Percentiles rank a stretch among this genome's conserved stretches.
Conservation (phyloP, 2,329 filamentous ascomycete species). For the Zasmidium citrigriseum region DNA sequence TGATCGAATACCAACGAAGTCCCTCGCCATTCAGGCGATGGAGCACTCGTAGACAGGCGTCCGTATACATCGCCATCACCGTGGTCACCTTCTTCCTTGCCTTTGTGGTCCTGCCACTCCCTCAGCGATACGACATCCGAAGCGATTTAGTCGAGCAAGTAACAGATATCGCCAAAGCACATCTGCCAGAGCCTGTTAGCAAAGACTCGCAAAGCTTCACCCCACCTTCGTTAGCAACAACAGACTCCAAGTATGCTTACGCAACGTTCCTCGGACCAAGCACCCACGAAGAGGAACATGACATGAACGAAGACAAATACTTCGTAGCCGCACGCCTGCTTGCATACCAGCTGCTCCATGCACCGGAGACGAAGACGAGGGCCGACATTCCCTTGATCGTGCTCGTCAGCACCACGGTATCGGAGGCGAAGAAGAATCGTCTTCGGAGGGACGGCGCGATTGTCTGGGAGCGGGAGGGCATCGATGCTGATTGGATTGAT, state of each 20-base stretch:
- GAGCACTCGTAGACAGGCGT: not conserved
- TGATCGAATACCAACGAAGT: not conserved
- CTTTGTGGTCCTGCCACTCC: slow-evolving; percentile 17
- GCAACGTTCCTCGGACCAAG: slow-evolving; percentile 29
- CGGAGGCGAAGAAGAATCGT: slow-evolving; percentile 27
- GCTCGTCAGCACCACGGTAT: slow-evolving; percentile 30
- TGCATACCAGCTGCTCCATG: slow-evolving; percentile 34
- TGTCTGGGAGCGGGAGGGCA: slow-evolving; percentile 21
- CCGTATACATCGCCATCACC: not conserved
- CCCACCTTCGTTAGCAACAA: not conserved
- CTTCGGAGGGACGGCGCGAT: slow-evolving; percentile 32
- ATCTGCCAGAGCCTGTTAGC: not conserved
- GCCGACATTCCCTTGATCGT: slow-evolving; percentile 33
- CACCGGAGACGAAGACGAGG: slow-evolving; percentile 28
- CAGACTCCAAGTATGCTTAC: slow-evolving; percentile 28
- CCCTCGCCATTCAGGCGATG: not conserved
- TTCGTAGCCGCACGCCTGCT: slow-evolving; percentile 34
- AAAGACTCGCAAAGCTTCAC: not conserved
- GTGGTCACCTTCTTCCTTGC: slow-evolving; percentile 1
- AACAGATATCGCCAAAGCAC: slow-evolving; percentile 11
- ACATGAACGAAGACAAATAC: slow-evolving; percentile 29
- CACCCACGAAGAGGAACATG: slow-evolving; percentile 13
- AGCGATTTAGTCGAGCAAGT: slow-evolving; percentile 18
- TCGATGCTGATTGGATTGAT: slow-evolving; percentile 19
- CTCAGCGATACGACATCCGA: slow-evolving; percentile 13